Conservation (phyloP, 192 early-diverging fungal genomes). For the Jimgerdemannia lactiflua region DNA sequence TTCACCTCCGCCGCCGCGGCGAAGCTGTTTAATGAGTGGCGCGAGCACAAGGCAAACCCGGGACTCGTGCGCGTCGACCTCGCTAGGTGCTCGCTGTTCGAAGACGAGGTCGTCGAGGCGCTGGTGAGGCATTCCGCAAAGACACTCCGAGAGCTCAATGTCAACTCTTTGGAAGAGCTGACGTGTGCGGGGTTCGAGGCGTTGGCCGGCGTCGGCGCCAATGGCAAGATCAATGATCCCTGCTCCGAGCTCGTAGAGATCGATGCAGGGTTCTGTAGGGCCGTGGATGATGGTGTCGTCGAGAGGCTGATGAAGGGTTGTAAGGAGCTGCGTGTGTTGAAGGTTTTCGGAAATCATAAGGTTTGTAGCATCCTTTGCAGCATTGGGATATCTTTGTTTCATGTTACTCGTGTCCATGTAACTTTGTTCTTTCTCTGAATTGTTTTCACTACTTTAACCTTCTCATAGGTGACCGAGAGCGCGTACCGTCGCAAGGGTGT, state of each 20-base stretch:
- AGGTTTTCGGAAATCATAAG: constrained; percentile 73
- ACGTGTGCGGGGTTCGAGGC: constrained; percentile 50
- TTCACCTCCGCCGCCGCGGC: constrained; percentile 59
- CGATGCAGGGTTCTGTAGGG: constrained; percentile 76
- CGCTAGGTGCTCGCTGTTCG: constrained; percentile 60
- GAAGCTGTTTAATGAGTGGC: constrained; percentile 40
- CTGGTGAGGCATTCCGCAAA: constrained; percentile 57
- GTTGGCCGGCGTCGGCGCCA: constrained; percentile 35
- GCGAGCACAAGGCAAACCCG: constrained; percentile 12
- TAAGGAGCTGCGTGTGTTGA: constrained; percentile 45
- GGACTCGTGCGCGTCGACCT: constrained; percentile 56
- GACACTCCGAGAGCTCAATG: constrained; percentile 49
- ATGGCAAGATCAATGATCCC: background rate
- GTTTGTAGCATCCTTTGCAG: constrained; percentile 29
- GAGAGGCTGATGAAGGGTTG: constrained; percentile 49
- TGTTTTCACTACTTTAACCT: background rate
- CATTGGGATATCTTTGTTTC: no score
- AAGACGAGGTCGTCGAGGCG: constrained; percentile 55
- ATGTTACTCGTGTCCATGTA: background rate
- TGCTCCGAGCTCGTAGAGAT: constrained; percentile 53
- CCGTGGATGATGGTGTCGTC: constrained; percentile 69
- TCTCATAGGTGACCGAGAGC: constrained; percentile 1
- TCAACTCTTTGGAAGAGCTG: constrained; percentile 75
- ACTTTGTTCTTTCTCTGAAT: no score
- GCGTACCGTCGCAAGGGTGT: constrained; percentile 4